Conservation (phyloP, 345 rosid species). For the Eucalyptus viminalis region DNA sequence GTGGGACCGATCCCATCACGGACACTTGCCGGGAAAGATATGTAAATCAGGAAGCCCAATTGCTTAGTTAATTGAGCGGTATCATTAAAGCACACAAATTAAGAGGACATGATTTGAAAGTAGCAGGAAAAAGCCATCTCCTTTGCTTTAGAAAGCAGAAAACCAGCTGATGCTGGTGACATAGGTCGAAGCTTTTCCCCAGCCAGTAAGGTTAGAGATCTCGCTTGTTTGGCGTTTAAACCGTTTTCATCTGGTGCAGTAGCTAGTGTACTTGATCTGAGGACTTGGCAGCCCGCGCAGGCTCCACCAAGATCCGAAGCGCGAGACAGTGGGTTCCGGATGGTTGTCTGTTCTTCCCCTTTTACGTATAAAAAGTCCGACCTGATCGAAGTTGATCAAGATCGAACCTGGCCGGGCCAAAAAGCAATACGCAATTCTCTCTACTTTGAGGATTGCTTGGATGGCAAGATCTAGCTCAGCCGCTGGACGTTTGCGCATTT, state of each 20-base stretch:
- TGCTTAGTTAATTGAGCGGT: neutral
- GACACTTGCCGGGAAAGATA: neutral
- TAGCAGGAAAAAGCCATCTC: neutral
- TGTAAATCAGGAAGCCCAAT: neutral
- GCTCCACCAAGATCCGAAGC: neutral
- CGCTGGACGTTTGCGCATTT: neutral
- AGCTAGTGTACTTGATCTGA: neutral
- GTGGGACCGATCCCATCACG: neutral
- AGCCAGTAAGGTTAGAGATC: neutral
- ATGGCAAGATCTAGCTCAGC: neutral
- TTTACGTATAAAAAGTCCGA: neutral
- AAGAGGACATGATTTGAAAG: neutral
- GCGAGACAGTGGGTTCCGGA: neutral
- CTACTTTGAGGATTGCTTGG: neutral
- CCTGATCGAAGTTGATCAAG: neutral
- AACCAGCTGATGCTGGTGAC: neutral
- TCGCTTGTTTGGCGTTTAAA: neutral
- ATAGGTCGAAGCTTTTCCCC: neutral
- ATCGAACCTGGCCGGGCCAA: neutral
- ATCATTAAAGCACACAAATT: neutral
- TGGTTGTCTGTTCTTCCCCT: neutral
- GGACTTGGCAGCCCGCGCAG: neutral
- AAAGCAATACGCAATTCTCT: neutral
- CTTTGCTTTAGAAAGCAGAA: neutral
- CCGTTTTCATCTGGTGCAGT: neutral